phyloP scores from a whole-genome alignment of 2,329 filamentous ascomycete genomes.

The Pyrenophora tritici-repentis region DNA sequence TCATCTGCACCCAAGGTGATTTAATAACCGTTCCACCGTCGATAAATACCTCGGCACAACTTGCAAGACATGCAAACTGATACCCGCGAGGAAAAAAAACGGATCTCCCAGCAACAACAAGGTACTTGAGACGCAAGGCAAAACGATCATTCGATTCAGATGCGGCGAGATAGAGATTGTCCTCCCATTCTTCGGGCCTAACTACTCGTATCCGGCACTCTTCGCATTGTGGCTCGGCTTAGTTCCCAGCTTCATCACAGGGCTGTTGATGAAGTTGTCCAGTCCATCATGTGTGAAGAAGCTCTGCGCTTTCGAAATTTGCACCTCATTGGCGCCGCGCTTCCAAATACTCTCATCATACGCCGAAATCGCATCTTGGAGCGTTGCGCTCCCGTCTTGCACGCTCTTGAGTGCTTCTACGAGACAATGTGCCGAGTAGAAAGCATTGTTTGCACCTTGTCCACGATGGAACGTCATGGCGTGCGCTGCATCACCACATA shows the following conservation, averaged over 20 bases:
- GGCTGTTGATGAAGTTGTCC: constrained; percentile 37
- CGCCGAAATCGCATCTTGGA: constrained; percentile 26
- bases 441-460: constrained; percentile 46
- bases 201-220: constrained; percentile 32
- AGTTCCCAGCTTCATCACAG: constrained; percentile 38
- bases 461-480: constrained; percentile 50
- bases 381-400: constrained; percentile 2
- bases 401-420: constrained; percentile 31
- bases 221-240: constrained; percentile 37
- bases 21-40: too few species aligned
- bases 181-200: too few species aligned
- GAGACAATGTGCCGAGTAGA: constrained; percentile 40
- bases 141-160: too few species aligned
- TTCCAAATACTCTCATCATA: constrained; percentile 38
- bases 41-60: too few species aligned
- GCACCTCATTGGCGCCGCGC: constrained; percentile 37
- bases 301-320: constrained; percentile 39
- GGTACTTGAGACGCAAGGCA: too few species aligned
- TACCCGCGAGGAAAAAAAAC: too few species aligned
- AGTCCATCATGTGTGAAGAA: constrained; percentile 42
- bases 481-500: constrained; percentile 49
- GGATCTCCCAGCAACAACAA: too few species aligned
- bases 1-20: too few species aligned
- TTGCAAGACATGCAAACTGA: too few species aligned
- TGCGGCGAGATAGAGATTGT: too few species aligned